Conservation (phyloP, 768 basidiomycete genomes). For the Cystofilobasidium capitatum region DNA sequence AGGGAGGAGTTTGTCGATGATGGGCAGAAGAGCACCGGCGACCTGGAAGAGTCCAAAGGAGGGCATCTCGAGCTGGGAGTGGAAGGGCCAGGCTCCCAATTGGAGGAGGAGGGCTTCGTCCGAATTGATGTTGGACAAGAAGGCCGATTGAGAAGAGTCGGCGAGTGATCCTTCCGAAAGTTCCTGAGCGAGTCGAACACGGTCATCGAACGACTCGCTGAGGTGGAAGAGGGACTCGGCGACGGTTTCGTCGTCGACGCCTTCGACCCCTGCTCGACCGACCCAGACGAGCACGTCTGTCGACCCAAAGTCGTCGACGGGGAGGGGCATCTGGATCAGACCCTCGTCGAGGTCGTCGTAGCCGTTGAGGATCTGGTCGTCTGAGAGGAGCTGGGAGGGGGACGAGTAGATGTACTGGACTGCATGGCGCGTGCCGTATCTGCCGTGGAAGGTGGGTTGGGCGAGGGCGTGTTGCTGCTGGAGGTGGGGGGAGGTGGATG, state of each 20-base stretch:
- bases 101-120: too few relatives aligned
- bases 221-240: background rate
- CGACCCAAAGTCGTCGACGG: too few relatives aligned
- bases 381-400: too few relatives aligned
- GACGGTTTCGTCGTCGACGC: background rate
- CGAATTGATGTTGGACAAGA: too few relatives aligned
- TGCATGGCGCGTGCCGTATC: too few relatives aligned
- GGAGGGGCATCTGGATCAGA: background rate
- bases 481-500: too few relatives aligned
- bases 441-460: too few relatives aligned
- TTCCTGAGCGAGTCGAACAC: background rate
- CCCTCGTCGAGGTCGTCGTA: background rate
- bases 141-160: too few relatives aligned
- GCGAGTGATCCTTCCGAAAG: background rate
- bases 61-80: constrained; percentile 29
- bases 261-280: constrained; percentile 11
- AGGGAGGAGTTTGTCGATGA: constrained; percentile 57
- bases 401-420: too few relatives aligned
- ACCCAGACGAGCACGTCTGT: constrained; percentile 15
- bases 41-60: constrained; percentile 35
- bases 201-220: background rate
- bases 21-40: constrained; percentile 29
- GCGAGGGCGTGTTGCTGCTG: too few relatives aligned
- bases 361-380: too few relatives aligned
- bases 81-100: too few relatives aligned